phyloP scores from a whole-genome alignment of 208 protist species.

The Naegleria fowleri region DNA sequence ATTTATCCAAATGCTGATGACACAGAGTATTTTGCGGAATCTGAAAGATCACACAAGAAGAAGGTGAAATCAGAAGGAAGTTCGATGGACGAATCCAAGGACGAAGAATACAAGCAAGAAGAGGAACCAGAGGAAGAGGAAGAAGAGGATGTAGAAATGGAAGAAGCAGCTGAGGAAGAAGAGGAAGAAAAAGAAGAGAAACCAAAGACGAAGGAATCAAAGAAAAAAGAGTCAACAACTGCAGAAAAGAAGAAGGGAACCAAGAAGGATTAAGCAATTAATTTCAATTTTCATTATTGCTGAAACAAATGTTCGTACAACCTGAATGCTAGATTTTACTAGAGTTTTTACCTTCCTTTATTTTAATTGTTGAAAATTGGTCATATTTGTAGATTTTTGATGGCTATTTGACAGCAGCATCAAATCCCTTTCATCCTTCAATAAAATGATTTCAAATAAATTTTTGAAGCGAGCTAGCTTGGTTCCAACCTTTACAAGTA shows the following conservation, averaged over 20 bases:
- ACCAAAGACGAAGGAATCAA: background rate
- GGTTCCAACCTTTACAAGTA: too few relatives aligned
- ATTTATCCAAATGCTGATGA: conserved; percentile 8
- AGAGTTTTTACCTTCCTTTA: too few relatives aligned
- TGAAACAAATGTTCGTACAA: too few relatives aligned
- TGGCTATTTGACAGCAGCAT: too few relatives aligned
- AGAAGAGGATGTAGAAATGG: background rate
- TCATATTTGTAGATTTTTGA: too few relatives aligned
- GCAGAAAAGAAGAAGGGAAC: background rate
- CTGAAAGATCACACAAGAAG: background rate
- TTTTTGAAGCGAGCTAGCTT: too few relatives aligned
- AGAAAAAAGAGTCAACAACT: background rate
- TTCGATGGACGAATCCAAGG: too few relatives aligned
- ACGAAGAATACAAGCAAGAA: background rate
- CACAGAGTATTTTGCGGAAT: background rate
- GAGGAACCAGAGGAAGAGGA: background rate
- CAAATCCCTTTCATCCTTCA: too few relatives aligned
- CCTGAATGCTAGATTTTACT: too few relatives aligned
- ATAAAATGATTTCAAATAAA: too few relatives aligned
- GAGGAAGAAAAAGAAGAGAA: background rate
- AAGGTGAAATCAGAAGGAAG: background rate
- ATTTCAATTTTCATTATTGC: too few relatives aligned
- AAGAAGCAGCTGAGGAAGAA: background rate
- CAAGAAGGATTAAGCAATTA: background rate
- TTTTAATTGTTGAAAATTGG: too few relatives aligned